A percentile compares a stretch with the other conserved stretches of the same genome.
Evolutionary conservation across 1,139 yeast genomes (phyloP).

Genomic region (Candida sanyaensis): DNA sequence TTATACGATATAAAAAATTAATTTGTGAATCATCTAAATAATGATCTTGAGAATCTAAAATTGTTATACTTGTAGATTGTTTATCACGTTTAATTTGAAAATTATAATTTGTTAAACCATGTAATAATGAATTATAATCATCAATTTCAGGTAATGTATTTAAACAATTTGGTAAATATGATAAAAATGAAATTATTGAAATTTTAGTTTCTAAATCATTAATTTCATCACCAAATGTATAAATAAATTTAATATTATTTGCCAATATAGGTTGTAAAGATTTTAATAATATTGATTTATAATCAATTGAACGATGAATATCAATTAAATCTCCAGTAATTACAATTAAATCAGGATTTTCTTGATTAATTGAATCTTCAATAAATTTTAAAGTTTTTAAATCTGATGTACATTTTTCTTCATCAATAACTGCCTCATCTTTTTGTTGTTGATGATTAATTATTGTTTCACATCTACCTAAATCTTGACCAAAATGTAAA

Average conservation of each 20-base stretch:
- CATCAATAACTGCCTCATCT: not conserved
- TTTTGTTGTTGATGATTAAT: slow-evolving; percentile 11
- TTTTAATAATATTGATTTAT: slow-evolving; percentile 36
- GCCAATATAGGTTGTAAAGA: slow-evolving; percentile 37
- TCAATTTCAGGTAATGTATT: slow-evolving; percentile 20
- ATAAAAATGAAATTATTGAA: slow-evolving; percentile 21
- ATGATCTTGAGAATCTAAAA: slow-evolving; percentile 36
- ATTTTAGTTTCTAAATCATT: slow-evolving; percentile 18
- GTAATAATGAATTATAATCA: slow-evolving; percentile 14
- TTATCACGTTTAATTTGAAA: slow-evolving; percentile 18
- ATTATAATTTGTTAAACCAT: slow-evolving; percentile 43
- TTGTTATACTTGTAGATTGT: slow-evolving; percentile 29
- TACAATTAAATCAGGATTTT: slow-evolving; percentile 38
- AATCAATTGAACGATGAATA: slow-evolving; percentile 21
- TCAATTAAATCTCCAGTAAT: slow-evolving; percentile 46
- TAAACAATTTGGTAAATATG: slow-evolving; percentile 41
- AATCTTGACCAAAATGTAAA: slow-evolving; percentile 38
- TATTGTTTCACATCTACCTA: slow-evolving; percentile 22
- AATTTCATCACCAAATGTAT: slow-evolving; percentile 47
- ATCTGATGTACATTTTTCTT: slow-evolving; percentile 28
- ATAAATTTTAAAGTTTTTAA: slow-evolving; percentile 32
- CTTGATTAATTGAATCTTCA: slow-evolving; percentile 25
- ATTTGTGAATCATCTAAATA: slow-evolving; percentile 34
- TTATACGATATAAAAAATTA: slow-evolving; percentile 25
- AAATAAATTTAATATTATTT: slow-evolving; percentile 32